These are phyloP conservation scores for Yamadazyma phyllophila DNA, from an alignment of 805 yeast species.

Conservation along the genomic window DNA sequence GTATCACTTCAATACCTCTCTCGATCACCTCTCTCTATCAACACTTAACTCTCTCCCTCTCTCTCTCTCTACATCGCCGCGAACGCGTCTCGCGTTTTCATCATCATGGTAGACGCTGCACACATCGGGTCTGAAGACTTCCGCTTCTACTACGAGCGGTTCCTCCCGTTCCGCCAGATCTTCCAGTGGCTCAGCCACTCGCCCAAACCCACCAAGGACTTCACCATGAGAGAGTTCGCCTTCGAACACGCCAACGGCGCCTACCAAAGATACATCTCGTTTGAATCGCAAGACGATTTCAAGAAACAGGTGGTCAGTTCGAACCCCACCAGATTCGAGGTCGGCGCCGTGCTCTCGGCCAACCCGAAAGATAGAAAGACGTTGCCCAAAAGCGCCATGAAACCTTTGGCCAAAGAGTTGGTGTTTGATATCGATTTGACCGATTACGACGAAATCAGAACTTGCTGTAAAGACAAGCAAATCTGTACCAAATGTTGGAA, in stretches of 20 bases:
- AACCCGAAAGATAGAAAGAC: constrained; percentile 85
- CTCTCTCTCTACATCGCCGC: too few species aligned
- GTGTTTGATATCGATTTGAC: constrained; percentile 97
- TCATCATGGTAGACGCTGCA: too few species aligned
- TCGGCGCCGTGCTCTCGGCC: constrained; percentile 87
- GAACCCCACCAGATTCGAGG: constrained; percentile 87
- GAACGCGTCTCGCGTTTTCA: neutral
- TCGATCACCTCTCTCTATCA: too few species aligned
- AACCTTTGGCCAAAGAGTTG: constrained; percentile 80
- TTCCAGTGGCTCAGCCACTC: constrained; percentile 91
- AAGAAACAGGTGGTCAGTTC: constrained; percentile 70
- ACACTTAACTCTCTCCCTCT: too few species aligned
- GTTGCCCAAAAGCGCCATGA: constrained; percentile 72
- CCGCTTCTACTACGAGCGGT: constrained; percentile 64
- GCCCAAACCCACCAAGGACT: constrained; percentile 68
- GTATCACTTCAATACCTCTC: too few species aligned
- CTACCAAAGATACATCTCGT: constrained; percentile 87
- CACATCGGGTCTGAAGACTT: constrained; percentile 54
- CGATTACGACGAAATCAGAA: constrained; percentile 90
- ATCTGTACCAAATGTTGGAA: constrained; percentile 93
- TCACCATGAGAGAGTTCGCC: constrained; percentile 90
- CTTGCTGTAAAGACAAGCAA: constrained; percentile 84
- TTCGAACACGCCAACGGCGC: constrained; percentile 86
- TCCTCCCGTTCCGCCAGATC: constrained; percentile 75
- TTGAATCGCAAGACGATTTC: constrained; percentile 62